Evolutionary conservation across 2,329 filamentous ascomycete species (phyloP), one percentile per base, ranked within the genome.

Genomic region (Cercospora sojina): DNA sequence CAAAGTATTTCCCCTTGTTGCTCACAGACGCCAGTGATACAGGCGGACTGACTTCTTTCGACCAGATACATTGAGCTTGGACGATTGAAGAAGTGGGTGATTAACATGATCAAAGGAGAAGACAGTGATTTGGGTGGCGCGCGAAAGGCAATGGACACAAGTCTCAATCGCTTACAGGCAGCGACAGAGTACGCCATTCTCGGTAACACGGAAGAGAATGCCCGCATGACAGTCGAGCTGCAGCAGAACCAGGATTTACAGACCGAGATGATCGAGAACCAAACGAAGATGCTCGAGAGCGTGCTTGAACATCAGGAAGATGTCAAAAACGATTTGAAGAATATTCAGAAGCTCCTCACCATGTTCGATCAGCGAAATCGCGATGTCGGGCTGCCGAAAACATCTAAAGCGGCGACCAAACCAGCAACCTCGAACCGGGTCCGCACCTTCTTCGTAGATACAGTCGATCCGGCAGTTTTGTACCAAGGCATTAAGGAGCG

Each of bases 211-310:
- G 60, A 63, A 49, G 60, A 63, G 31, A 38, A 41, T 7, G 41
- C 57, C 10, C 60, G 60, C n/a, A 63, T 63, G 60, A 56, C 47
- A 7, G 60, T 63, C 31, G 60, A 63, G 23, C 31, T 63, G 60
- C 60, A 63, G 51, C 60, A 63, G 16, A 63, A 63, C 35, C 60
- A 63, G 31, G 49, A 63, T 20, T 23, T 63, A 8, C 60, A 63
- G 9, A 63, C 60, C 20, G 47, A 63, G 23, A 56, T 63, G 60
- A 63, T 63, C 16, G 49, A 63, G 18, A 56, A 63, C 7, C 60
- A 63, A 16, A 63, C 60, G 13, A 63, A 63, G 32, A 63, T 63
- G 60, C 60, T 63, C 31, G 49, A 63, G 29, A 38, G 25, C 32
- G 60, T 63, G 13, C 31, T 63, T 25, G 47, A 63, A 29, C 47